These are phyloP conservation scores for Phyllosticta citriasiana DNA, from an alignment of 2,329 filamentous ascomycete species.

Conservation along the genomic window DNA sequence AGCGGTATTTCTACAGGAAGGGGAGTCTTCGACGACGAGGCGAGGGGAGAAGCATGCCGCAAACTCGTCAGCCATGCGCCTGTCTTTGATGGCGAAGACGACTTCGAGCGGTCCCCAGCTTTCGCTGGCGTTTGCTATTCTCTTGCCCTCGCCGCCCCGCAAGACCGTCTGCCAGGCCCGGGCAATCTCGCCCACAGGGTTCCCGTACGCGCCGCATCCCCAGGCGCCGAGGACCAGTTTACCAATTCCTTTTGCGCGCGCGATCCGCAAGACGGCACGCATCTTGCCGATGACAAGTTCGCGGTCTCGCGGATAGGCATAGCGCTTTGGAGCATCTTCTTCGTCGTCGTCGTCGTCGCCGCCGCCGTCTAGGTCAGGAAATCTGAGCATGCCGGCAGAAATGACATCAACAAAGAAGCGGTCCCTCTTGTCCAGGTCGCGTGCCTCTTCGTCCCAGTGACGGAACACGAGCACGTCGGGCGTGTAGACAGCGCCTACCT, in stretches of 20 bases:
- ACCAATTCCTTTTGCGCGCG: constrained; percentile 34
- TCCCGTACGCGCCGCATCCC: constrained; percentile 56
- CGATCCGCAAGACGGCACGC: constrained; percentile 46
- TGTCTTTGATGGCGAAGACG: constrained; percentile 49
- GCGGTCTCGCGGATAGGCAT: constrained; percentile 39
- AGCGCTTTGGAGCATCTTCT: constrained; percentile 19
- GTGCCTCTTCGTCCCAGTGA: constrained; percentile 25
- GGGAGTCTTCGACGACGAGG: constrained; percentile 27
- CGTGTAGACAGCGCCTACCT: constrained; percentile 47
- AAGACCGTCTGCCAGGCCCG: constrained; percentile 42
- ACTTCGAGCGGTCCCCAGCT: constrained; percentile 37
- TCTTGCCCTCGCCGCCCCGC: constrained; percentile 17
- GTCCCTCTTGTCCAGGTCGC: constrained; percentile 35
- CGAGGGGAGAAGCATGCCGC: constrained; percentile 37
- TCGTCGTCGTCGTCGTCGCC: constrained; percentile 16
- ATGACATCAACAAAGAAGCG: constrained; percentile 51
- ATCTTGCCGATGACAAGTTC: constrained; percentile 47
- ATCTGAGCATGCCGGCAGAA: constrained; percentile 48
- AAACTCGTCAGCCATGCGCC: constrained; percentile 44
- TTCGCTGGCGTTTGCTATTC: constrained; percentile 18
- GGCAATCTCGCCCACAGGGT: constrained; percentile 50
- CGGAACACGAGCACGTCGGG: constrained; percentile 52
- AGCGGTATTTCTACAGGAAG: constrained; percentile 25
- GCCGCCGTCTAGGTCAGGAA: constrained; percentile 41
- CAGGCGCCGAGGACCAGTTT: constrained; percentile 52